Evolutionary conservation across 1,284 basidiomycete species (phyloP).

Genomic region (Porogramme epimiltina): DNA sequence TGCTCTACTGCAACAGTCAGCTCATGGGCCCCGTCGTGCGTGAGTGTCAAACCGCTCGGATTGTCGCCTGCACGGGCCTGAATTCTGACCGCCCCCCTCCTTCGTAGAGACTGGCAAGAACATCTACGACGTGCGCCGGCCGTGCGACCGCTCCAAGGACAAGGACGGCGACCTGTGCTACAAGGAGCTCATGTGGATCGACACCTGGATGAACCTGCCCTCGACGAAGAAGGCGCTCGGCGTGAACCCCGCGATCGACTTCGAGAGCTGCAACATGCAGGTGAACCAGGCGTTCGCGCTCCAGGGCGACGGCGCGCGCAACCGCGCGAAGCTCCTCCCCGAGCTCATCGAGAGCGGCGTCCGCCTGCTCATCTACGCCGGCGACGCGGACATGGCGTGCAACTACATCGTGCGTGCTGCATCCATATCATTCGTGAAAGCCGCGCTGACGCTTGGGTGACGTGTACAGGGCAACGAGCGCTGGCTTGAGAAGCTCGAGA

Average conservation of each 20-base stretch:
- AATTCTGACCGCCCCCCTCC: too few relatives aligned
- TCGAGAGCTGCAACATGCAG: constrained; percentile 60
- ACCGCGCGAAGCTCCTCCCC: constrained; percentile 75
- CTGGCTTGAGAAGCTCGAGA: constrained; percentile 70
- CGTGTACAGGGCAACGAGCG: constrained; percentile 70
- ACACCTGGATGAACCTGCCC: constrained; percentile 76
- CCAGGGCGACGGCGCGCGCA: constrained; percentile 81
- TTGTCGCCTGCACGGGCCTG: too few relatives aligned
- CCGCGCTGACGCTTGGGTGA: constrained; percentile 6
- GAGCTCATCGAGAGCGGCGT: constrained; percentile 78
- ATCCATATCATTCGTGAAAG: neutral
- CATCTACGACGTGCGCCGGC: constrained; percentile 84
- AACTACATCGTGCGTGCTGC: constrained; percentile 61
- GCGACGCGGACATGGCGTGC: constrained; percentile 83
- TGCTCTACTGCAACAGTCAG: constrained; percentile 64
- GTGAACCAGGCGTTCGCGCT: constrained; percentile 72
- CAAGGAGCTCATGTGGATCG: constrained; percentile 79
- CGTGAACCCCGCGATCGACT: constrained; percentile 57
- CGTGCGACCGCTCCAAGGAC: constrained; percentile 72
- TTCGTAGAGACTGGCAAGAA: constrained; percentile 62
- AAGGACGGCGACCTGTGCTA: constrained; percentile 78
- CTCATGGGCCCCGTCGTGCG: constrained; percentile 62
- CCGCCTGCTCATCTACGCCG: constrained; percentile 82
- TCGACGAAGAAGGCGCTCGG: constrained; percentile 79
- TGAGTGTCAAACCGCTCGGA: constrained; percentile 45